Percentiles rank a stretch among this genome's conserved stretches.
phyloP scores from a whole-genome alignment of 306 rosid species.

The Ziziphus jujuba region DNA sequence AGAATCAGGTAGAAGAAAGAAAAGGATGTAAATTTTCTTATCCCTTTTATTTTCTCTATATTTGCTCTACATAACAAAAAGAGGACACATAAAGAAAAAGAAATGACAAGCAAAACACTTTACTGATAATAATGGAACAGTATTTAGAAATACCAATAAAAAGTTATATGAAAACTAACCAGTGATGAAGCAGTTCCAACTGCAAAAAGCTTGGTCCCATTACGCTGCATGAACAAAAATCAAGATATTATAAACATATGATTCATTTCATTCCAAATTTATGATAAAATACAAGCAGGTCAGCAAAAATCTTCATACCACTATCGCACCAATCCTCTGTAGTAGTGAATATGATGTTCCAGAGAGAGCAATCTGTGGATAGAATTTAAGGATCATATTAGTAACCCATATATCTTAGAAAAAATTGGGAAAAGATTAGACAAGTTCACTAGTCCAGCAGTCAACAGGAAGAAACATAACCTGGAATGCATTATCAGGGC shows the following conservation, averaged over 20 bases:
- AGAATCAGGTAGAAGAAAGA: too few species aligned
- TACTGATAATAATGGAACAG: conserved; percentile 5
- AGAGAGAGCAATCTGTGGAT: conserved; percentile 38
- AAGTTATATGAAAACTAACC: conserved; percentile 49
- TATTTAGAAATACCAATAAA: conserved; percentile 1
- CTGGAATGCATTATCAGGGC: conserved; percentile 99
- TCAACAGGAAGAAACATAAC: conserved; percentile 26
- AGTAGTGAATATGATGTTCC: conserved; percentile 42
- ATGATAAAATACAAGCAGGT: conserved; percentile 8
- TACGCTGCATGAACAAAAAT: conserved; percentile 62
- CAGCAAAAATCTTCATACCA: conserved; percentile 44
- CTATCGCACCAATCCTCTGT: conserved; percentile 57
- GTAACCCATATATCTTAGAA: conserved; percentile 11
- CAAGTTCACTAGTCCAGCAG: background rate
- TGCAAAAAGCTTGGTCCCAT: conserved; percentile 88
- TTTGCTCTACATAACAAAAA: too few species aligned
- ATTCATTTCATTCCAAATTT: conserved; percentile 11
- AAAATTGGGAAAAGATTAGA: conserved; percentile 16
- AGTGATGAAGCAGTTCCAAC: conserved; percentile 91
- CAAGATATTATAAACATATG: conserved; percentile 21
- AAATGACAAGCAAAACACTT: conserved; percentile 11
- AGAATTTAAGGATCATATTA: conserved; percentile 3
- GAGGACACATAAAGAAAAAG: background rate
- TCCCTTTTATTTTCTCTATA: too few species aligned
- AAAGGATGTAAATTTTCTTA: too few species aligned